phyloP scores from a whole-genome alignment of 2,329 filamentous ascomycete species.

The Neonectria neomacrospora region DNA sequence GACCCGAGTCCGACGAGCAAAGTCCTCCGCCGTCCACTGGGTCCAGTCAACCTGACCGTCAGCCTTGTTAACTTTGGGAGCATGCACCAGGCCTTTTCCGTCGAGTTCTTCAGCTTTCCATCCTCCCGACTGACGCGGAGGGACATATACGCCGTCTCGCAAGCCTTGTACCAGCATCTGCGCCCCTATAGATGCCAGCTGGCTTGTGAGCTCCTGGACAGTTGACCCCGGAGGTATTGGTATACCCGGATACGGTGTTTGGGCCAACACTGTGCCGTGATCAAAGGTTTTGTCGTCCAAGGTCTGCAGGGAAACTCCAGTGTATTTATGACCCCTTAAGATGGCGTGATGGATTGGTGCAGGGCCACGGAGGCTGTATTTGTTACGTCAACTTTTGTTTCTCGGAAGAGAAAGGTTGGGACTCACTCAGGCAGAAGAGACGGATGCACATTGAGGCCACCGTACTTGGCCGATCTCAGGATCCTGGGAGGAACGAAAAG shows the following conservation, averaged over 20 bases:
- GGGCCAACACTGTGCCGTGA: slow-evolving; percentile 77
- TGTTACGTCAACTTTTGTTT: slow-evolving; percentile 20
- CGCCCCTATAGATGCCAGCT: slow-evolving; percentile 74
- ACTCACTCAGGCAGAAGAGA: slow-evolving; percentile 85
- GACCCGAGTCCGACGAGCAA: slow-evolving; percentile 67
- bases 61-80: slow-evolving; percentile 76
- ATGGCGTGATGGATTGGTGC: slow-evolving; percentile 90
- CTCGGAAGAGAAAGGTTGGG: not conserved
- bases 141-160: slow-evolving; percentile 70
- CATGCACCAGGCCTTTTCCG: slow-evolving; percentile 57
- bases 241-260: slow-evolving; percentile 71
- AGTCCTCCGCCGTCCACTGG: slow-evolving; percentile 61
- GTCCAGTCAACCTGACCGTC: slow-evolving; percentile 73
- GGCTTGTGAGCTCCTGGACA: slow-evolving; percentile 52
- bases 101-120: slow-evolving; percentile 40
- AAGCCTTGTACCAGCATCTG: slow-evolving; percentile 76
- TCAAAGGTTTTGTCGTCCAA: slow-evolving; percentile 83
- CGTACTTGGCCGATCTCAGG: slow-evolving; percentile 76
- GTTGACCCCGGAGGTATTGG: slow-evolving; percentile 58
- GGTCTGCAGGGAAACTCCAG: slow-evolving; percentile 88
- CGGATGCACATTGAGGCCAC: slow-evolving; percentile 93
- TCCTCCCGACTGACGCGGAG: slow-evolving; percentile 60
- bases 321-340: slow-evolving; percentile 67
- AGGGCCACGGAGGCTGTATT: slow-evolving; percentile 78
- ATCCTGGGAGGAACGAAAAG: slow-evolving; percentile 85